A percentile compares a stretch with the other conserved stretches of the same genome.
Evolutionary conservation across 2,329 filamentous ascomycete species (phyloP).

Genomic region (Domatiomyces catenatus): DNA sequence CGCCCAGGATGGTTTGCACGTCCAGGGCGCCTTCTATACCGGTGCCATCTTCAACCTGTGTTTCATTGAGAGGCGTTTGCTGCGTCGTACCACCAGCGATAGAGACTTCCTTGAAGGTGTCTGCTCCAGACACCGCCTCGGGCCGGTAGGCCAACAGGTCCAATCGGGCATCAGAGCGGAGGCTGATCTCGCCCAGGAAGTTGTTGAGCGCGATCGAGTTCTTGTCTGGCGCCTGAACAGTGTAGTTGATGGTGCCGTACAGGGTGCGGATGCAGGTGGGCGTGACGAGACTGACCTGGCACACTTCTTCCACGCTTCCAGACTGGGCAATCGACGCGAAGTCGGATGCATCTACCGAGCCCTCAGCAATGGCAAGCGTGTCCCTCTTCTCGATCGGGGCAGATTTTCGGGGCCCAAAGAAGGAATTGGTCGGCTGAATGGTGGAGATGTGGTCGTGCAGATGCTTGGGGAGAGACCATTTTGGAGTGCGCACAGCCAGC

Average conservation of each 20-base stretch:
- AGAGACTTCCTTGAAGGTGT: slow-evolving; percentile 22
- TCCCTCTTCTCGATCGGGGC: background rate
- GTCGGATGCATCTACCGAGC: background rate
- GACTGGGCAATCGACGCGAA: background rate
- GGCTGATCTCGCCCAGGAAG: slow-evolving; percentile 33
- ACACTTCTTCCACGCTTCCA: slow-evolving; percentile 25
- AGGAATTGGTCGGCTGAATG: slow-evolving; percentile 46
- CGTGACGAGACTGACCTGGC: slow-evolving; percentile 38
- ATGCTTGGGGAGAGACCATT: slow-evolving; percentile 44
- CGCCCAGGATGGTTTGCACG: slow-evolving; percentile 40
- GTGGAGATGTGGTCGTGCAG: slow-evolving; percentile 44
- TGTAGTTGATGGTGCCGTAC: slow-evolving; percentile 41
- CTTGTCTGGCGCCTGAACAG: slow-evolving; percentile 26
- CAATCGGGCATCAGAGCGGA: slow-evolving; percentile 29
- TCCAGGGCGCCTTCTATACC: slow-evolving; percentile 45
- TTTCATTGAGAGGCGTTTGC: slow-evolving; percentile 14
- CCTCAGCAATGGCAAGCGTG: background rate
- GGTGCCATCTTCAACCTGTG: slow-evolving; percentile 23
- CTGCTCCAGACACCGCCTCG: slow-evolving; percentile 22
- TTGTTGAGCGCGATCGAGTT: slow-evolving; percentile 34
- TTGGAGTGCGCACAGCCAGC: slow-evolving; percentile 35
- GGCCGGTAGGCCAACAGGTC: slow-evolving; percentile 27
- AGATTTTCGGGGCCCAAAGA: slow-evolving; percentile 28
- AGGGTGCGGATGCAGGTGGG: slow-evolving; percentile 39
- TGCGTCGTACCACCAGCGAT: slow-evolving; percentile 23